A percentile compares a stretch with the other conserved stretches of the same genome.
phyloP scores from a whole-genome alignment of 2,329 filamentous ascomycete genomes.

The Amphichorda felina region DNA sequence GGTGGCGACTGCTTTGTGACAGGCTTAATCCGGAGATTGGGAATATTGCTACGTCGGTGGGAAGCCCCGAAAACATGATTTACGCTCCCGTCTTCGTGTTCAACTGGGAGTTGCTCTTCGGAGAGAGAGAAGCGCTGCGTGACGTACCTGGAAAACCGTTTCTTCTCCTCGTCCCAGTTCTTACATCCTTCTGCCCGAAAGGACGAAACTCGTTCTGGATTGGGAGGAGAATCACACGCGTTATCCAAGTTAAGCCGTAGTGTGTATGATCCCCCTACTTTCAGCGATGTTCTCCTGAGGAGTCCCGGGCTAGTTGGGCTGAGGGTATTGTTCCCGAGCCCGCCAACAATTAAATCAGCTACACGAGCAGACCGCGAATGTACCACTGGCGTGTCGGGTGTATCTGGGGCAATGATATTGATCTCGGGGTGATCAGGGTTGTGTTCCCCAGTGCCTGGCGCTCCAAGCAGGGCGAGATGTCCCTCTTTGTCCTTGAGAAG shows the following conservation, averaged over 20 bases:
- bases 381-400: constrained; percentile 2
- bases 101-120: constrained; percentile 1
- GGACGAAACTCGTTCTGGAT: neutral
- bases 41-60: too few species aligned
- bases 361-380: neutral
- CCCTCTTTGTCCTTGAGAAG: constrained; percentile 33
- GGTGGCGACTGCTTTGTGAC: too few species aligned
- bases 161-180: constrained; percentile 2
- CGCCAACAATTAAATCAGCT: constrained; percentile 8
- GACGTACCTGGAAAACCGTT: constrained; percentile 5
- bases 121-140: constrained; percentile 3
- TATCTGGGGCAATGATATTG: constrained; percentile 1
- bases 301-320: constrained; percentile 5
- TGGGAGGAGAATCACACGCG: constrained; percentile 7
- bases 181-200: constrained; percentile 3
- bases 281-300: constrained; percentile 10
- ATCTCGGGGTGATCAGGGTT: neutral
- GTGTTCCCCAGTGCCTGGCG: constrained; percentile 2
- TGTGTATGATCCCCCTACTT: constrained; percentile 8
- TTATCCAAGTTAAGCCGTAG: constrained; percentile 9
- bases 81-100: too few species aligned
- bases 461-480: constrained; percentile 31
- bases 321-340: constrained; percentile 7
- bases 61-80: too few species aligned
- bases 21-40: too few species aligned